Evolutionary conservation across 163 green algal genomes (phyloP).

Genomic region (Volvox carteri): DNA sequence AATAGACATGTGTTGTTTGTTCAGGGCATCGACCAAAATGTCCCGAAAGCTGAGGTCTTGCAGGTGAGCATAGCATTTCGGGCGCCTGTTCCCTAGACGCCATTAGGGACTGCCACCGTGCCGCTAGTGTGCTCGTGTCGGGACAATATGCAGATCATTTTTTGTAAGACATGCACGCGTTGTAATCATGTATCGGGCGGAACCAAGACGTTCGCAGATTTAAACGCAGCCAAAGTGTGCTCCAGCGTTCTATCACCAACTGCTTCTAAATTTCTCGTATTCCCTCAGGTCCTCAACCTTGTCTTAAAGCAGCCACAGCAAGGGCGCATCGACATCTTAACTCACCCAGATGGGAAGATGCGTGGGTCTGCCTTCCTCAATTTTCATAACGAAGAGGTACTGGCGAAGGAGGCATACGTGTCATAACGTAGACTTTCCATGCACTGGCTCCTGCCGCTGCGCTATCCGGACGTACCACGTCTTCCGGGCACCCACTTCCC

Average conservation of each 20-base stretch:
- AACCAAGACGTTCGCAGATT: no score
- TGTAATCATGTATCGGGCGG: no score
- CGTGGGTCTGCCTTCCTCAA: slow-evolving; percentile 36
- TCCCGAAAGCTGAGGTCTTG: slow-evolving; percentile 16
- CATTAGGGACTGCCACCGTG: background rate
- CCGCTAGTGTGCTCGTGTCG: no score
- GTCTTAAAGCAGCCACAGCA: slow-evolving; percentile 25
- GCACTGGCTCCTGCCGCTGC: no score
- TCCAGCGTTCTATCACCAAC: no score
- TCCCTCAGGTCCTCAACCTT: slow-evolving; percentile 30
- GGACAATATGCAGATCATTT: no score
- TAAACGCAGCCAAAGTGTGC: background rate
- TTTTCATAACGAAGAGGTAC: slow-evolving; percentile 44
- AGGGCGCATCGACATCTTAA: slow-evolving; percentile 44
- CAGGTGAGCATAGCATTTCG: slow-evolving; percentile 1
- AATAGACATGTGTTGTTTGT: slow-evolving; percentile 29
- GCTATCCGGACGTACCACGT: no score
- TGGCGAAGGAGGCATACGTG: background rate
- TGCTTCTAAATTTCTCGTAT: background rate
- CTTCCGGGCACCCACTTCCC: no score
- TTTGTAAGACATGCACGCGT: no score
- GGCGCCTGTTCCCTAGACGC: background rate
- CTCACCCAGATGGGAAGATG: slow-evolving; percentile 7
- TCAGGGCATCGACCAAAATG: slow-evolving; percentile 24
- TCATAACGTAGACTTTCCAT: no score